Evolutionary conservation across 2,329 filamentous ascomycete species (phyloP), one percentile per base, ranked within the genome.

Genomic region (Tothia fuscella): DNA sequence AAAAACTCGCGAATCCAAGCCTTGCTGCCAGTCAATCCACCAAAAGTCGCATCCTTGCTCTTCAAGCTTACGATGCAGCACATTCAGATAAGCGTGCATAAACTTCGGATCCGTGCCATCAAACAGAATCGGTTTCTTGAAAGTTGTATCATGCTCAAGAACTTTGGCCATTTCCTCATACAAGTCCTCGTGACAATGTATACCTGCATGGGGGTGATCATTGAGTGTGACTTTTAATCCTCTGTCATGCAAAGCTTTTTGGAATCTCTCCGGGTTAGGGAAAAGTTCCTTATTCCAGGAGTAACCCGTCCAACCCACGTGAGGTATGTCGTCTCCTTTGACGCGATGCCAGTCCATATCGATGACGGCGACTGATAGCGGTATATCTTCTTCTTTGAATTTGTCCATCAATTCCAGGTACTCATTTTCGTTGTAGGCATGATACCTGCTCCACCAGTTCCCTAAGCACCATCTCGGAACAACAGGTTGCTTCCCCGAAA

Each of bases 11-110:
- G 73, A 74, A 43, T 65, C 60, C 2, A 62, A 57, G 1, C 76
- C 76, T 53, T 80, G 76, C 53, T 80, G 76, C 76, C 76, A 80
- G 52, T 80, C 76, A 21, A 79, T 65, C 76, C 76, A 80, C 73
- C 74, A 78, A 43, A 80, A 78, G 50, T 80, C 75, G 17, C 68
- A 64, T 1, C 71, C 75, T 6, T 72, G 59, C 1, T 68, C 60
- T 46, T 80, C 75, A 21, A 78, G 60, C 12, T 63, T 58, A 10
- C 68, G 63, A 44, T 78, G 72, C 4, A 80, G 61, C 2, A 77
- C 65, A 37, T 70, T 64, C 33, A 78, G 68, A 49, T 74, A 79
- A 0, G 73, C 74, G 25, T 75, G 61, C 53, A 76, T 62, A 48
- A 76, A 80, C 24, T 60, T 62, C 14, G 57, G 66, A 38, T 68